Evolutionary conservation across 768 basidiomycete genomes (phyloP).

Genomic region (Clavaria fumosa): DNA sequence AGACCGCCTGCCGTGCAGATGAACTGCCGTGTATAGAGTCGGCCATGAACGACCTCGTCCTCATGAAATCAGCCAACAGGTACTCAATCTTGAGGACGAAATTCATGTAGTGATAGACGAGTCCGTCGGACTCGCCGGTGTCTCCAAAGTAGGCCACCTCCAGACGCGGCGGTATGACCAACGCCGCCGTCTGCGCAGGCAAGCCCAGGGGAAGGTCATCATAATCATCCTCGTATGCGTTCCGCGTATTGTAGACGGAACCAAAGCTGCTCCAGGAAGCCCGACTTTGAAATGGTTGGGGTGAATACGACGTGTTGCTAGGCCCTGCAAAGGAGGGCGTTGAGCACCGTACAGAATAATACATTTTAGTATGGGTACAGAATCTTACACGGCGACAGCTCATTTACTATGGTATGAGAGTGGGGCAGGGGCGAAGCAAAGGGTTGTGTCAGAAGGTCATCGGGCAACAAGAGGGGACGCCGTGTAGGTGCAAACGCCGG

Average conservation of each 20-base stretch:
- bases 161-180: no score
- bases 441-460: slow-evolving; percentile 3
- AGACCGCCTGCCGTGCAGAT: slow-evolving; percentile 39
- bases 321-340: slow-evolving; percentile 38
- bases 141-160: background rate
- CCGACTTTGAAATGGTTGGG: background rate
- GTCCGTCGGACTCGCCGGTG: slow-evolving; percentile 4
- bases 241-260: no score
- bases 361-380: slow-evolving; percentile 56
- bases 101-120: slow-evolving; percentile 35
- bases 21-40: slow-evolving; percentile 29
- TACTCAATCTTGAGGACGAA: slow-evolving; percentile 57
- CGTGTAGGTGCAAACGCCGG: no score
- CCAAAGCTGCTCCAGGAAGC: background rate
- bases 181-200: no score
- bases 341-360: slow-evolving; percentile 57
- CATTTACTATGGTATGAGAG: slow-evolving; percentile 36
- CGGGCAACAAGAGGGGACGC: background rate
- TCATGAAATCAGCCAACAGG: slow-evolving; percentile 40
- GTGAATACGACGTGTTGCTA: background rate
- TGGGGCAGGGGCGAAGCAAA: slow-evolving; percentile 1
- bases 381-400: slow-evolving; percentile 42
- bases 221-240: no score
- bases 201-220: background rate
- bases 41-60: slow-evolving; percentile 33